These are phyloP conservation scores for Endocalyx cinctus DNA, from an alignment of 2,329 filamentous ascomycete genomes.

Conservation along the genomic window DNA sequence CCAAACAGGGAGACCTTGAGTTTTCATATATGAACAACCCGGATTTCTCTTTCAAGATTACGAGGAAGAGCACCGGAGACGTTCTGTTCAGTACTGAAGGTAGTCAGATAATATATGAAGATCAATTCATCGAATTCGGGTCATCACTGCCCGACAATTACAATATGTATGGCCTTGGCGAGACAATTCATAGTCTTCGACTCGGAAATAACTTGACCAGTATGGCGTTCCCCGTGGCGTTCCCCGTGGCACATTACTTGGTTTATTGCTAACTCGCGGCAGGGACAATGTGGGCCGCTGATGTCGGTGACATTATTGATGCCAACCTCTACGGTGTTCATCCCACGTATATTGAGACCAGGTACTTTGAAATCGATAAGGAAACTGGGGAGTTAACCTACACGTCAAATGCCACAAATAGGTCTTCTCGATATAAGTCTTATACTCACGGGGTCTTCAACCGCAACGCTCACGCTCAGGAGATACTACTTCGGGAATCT, in stretches of 20 bases:
- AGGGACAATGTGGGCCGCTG: conserved; percentile 56
- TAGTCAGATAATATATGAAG: conserved; percentile 63
- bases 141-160: conserved; percentile 64
- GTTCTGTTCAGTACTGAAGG: conserved; percentile 64
- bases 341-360: conserved; percentile 74
- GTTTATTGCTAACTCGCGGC: conserved; percentile 5
- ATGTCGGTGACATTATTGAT: conserved; percentile 61
- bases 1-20: conserved; percentile 41
- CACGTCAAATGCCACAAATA: conserved; percentile 49
- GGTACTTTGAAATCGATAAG: conserved; percentile 59
- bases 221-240: too few relatives aligned
- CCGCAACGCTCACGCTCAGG: conserved; percentile 72
- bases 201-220: conserved; percentile 70
- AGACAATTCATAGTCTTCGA: conserved; percentile 65
- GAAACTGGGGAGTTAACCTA: conserved; percentile 45
- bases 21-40: conserved; percentile 49
- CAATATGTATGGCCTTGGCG: conserved; percentile 71
- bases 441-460: conserved; percentile 74
- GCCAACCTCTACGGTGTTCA: conserved; percentile 72
- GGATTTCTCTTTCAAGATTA: conserved; percentile 65
- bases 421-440: conserved; percentile 53
- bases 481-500: conserved; percentile 59
- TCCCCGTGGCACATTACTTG: conserved; percentile 11
- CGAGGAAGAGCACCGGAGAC: conserved; percentile 55
- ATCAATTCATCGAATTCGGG: conserved; percentile 73